Base-by-base conservation (phyloP, 2,329 filamentous ascomycete genomes). In the Alternaria sp. region DNA sequence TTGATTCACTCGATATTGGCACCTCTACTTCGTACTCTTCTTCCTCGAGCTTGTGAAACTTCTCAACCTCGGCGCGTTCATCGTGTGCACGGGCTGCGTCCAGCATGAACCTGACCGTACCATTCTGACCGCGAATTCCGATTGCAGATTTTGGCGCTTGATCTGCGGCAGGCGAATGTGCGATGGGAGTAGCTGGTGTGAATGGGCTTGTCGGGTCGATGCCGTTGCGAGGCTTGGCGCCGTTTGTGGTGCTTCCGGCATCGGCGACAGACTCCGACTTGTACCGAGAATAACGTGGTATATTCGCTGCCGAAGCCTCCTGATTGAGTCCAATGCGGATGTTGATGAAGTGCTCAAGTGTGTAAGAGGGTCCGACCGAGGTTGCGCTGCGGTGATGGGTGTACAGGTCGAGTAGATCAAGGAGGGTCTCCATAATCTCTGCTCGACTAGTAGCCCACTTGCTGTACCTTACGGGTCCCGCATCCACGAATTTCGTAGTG, bases 401-500 rank as follows among this genome's bases (percentile, higher is more conserved):
- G 78, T 97, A 98, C 3, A 98, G 86, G 73, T 99, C 94, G 26
- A 98, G 85, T 0, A 97, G 84, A 74, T 98, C 95, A 39, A 97
- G 87, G 70, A 97, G 87, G 0, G 92, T 94, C 83, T 98, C 76
- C 81, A 84, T 83, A 46, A 83, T 74, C 61, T 84, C 81, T 32
- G 78, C 79, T 28, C 82, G 72, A 16, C 70, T 81, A 0, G 81
- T 83, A 18, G 73, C 70, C 80, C 81, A 83, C 52, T 74, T 79
- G 20, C 54, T 64, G 53, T 80, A 91, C 75, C 75, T 83, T 67
- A 74, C 78, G 2, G 78, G 82, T 20, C 78, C 79, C 64, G 80
- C 81, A 44, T 75, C 76, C 4, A 75, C 63, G 61, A 78, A 87
- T 3, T 76, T 76, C 7, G 86, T 83, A 7, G 87, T 69, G 43